Conservation (phyloP, 2,329 filamentous ascomycete genomes). For the Fusarium sp. region DNA sequence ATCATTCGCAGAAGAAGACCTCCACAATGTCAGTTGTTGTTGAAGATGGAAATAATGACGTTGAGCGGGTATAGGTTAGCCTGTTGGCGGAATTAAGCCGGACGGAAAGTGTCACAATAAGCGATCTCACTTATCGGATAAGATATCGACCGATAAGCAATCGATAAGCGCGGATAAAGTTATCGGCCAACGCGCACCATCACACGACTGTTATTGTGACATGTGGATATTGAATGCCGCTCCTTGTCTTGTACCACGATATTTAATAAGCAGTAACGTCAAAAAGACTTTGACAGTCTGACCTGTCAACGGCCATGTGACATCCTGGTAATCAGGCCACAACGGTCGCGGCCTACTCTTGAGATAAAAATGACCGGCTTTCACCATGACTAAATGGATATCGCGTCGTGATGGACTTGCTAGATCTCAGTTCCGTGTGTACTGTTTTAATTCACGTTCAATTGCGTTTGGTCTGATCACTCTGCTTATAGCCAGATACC, state of each 20-base stretch:
- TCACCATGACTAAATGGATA: neutral
- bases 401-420: neutral
- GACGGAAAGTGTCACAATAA: fast-evolving
- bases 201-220: neutral
- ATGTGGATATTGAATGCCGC: neutral
- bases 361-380: neutral
- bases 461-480: fast-evolving
- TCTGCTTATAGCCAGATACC: fast-evolving
- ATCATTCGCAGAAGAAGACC: too few relatives aligned
- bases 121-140: neutral
- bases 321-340: neutral
- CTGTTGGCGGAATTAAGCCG: neutral
- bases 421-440: too few relatives aligned
- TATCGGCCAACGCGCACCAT: neutral
- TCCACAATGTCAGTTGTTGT: too few relatives aligned
- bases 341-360: fast-evolving
- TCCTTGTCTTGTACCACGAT: neutral
- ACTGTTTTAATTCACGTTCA: too few relatives aligned
- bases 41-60: neutral
- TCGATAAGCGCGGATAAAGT: neutral
- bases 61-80: neutral
- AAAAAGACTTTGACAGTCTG: fast-evolving
- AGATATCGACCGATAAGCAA: neutral
- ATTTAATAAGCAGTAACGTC: neutral
- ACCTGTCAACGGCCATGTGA: too few relatives aligned